A percentile compares a stretch with the other conserved stretches of the same genome.
These are phyloP conservation scores for Trichophyton schoenleinii DNA, from an alignment of 2,329 filamentous ascomycete genomes.

Conservation along the genomic window DNA sequence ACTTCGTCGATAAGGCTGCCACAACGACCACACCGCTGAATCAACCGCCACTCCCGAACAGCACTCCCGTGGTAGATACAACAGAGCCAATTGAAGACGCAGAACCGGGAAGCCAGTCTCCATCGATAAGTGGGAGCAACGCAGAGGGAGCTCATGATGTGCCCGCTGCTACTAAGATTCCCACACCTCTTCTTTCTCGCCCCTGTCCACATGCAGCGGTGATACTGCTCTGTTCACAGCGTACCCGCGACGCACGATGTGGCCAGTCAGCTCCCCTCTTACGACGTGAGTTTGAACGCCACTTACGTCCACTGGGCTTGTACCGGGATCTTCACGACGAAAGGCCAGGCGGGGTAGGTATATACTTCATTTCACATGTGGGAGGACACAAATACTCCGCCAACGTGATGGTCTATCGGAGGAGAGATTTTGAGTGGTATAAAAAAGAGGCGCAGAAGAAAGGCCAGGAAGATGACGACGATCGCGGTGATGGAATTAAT, in stretches of 20 bases:
- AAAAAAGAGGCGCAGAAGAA: conserved; percentile 17
- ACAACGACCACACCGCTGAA: conserved; percentile 57
- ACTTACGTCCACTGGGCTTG: conserved; percentile 70
- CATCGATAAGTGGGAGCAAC: neutral
- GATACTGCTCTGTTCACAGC: conserved; percentile 87
- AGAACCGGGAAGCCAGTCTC: neutral
- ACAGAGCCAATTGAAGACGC: neutral
- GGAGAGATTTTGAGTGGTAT: conserved; percentile 34
- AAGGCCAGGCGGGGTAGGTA: conserved; percentile 78
- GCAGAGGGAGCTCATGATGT: neutral
- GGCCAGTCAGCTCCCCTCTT: conserved; percentile 86
- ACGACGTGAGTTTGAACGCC: conserved; percentile 76
- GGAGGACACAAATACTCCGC: conserved; percentile 94
- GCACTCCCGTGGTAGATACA: neutral
- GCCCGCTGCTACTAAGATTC: conserved; percentile 8
- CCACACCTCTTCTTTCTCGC: conserved; percentile 41
- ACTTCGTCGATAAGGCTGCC: conserved; percentile 56
- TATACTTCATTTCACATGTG: conserved; percentile 94
- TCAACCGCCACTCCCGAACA: neutral
- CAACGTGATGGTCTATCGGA: conserved; percentile 84
- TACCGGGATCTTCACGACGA: conserved; percentile 81
- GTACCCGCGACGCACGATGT: conserved; percentile 86
- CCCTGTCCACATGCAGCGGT: conserved; percentile 72
- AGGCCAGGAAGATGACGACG: conserved; percentile 20
- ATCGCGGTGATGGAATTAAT: conserved; percentile 15